Evolutionary conservation across 257 asterid species (phyloP), one percentile per base, ranked within the genome.

Genomic region (Solanum ossicruentum): DNA sequence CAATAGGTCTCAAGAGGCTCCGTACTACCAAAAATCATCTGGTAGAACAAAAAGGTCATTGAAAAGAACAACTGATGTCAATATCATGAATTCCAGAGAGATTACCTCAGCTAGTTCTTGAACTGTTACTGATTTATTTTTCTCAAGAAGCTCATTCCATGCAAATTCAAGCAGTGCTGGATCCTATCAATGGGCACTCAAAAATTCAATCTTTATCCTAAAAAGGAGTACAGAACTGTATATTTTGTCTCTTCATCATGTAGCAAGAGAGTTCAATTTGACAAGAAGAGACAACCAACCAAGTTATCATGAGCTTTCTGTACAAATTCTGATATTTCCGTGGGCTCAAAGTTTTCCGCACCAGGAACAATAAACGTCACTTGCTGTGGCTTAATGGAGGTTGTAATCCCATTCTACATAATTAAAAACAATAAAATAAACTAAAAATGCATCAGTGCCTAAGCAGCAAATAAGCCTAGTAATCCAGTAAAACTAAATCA

Each of bases 1-100:
- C 97, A 93, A 88, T 95, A 97, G 92, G 97, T 93, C 90, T 94
- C 98, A 83, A 95, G 94, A 86, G 99, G 96, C 86, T 97, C 98
- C 84, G 89, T 86, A 88, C 98, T 89, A 95, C 98, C 99, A 94
- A 92, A 97, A 85, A 97, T 91, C 94, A 97, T 95, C 99, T 97
- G 98, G 85, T 88, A 85, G 87, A 87, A 89, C 82, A 91, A 75
- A 80, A 72, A 80, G 32, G 88, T 92, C 91, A 89, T 86, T 90
- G 85, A 86, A 32, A 87, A 89, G 84, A 66, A 86, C 90, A 87
- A 80, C 26, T 45, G 82, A 67, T 81, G 73, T 73, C 71, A 61
- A 87, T 82, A 72, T 69, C 56, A 60, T 81, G 61, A 67, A 45
- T 65, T 83, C 66, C 78, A 83, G 84, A 87, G 61, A 5, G 72